Conservation (phyloP, 1,139 yeast species). For the Taiozyma sp. region DNA sequence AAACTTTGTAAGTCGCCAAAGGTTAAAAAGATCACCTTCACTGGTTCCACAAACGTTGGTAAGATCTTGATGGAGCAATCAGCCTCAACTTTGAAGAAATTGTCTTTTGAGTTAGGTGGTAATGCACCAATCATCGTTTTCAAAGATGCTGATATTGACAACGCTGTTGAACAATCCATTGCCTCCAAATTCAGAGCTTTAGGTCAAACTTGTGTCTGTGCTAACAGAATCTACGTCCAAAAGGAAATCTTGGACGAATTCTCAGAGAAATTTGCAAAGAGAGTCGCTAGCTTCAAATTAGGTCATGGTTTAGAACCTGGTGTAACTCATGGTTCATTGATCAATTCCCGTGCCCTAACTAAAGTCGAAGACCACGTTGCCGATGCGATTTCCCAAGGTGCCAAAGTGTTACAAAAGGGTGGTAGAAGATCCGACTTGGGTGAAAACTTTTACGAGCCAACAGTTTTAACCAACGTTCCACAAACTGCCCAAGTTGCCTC, state of each 20-base stretch:
- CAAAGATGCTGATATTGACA: conserved; percentile 73
- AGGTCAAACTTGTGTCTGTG: conserved; percentile 84
- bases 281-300: conserved; percentile 49
- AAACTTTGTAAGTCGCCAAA: conserved; percentile 62
- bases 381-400: conserved; percentile 75
- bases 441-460: conserved; percentile 69
- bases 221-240: conserved; percentile 69
- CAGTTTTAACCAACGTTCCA: conserved; percentile 63
- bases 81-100: conserved; percentile 71
- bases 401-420: conserved; percentile 61
- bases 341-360: conserved; percentile 56
- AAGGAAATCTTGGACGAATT: conserved; percentile 57
- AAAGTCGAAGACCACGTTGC: conserved; percentile 69
- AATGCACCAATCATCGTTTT: conserved; percentile 90
- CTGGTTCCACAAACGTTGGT: conserved; percentile 88
- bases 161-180: conserved; percentile 68
- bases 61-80: conserved; percentile 74
- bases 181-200: conserved; percentile 67
- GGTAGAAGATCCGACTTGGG: conserved; percentile 62
- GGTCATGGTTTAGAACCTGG: conserved; percentile 70
- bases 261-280: conserved; percentile 41
- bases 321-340: conserved; percentile 79
- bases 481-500: conserved; percentile 53
- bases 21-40: conserved; percentile 76
- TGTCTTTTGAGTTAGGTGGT: conserved; percentile 88